These are phyloP conservation scores for Anaeromyces robustus DNA, from an alignment of 192 early-diverging fungal species.

Conservation along the genomic window DNA sequence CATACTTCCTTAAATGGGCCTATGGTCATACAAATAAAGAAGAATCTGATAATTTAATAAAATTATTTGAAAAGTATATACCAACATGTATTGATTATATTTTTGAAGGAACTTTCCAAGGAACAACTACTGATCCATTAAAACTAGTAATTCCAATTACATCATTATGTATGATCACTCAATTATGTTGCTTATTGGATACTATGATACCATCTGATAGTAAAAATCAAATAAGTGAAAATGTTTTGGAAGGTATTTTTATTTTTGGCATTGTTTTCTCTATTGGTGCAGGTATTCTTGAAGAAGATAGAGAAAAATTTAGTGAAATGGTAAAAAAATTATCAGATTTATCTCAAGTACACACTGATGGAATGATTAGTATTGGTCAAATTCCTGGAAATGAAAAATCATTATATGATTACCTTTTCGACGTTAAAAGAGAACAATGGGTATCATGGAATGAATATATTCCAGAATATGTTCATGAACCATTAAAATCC, in stretches of 20 bases:
- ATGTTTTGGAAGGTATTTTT: constrained; percentile 32
- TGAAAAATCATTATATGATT: constrained; percentile 37
- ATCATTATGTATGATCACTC: constrained; percentile 24
- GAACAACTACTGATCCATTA: not conserved
- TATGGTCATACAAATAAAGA: constrained; percentile 25
- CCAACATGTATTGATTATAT: constrained; percentile 26
- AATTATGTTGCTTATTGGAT: constrained; percentile 33
- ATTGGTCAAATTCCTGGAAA: constrained; percentile 37
- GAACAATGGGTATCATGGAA: constrained; percentile 38
- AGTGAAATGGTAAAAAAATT: constrained; percentile 42
- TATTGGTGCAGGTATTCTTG: constrained; percentile 29
- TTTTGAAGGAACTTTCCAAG: constrained; percentile 35
- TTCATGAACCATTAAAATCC: constrained; percentile 21
- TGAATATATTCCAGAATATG: constrained; percentile 34
- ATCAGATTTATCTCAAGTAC: constrained; percentile 30
- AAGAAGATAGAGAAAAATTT: constrained; percentile 37
- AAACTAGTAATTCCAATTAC: constrained; percentile 11
- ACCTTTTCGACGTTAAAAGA: constrained; percentile 30
- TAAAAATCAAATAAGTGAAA: constrained; percentile 22
- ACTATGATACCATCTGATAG: constrained; percentile 23
- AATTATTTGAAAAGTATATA: constrained; percentile 30
- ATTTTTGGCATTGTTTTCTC: constrained; percentile 38
- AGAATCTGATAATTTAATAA: constrained; percentile 24
- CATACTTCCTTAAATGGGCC: constrained; percentile 32
- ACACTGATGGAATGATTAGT: constrained; percentile 18